Evolutionary conservation across 1,284 basidiomycete genomes (phyloP), one percentile per base, ranked within the genome.

Genomic region (Heterobasidion irregulare): DNA sequence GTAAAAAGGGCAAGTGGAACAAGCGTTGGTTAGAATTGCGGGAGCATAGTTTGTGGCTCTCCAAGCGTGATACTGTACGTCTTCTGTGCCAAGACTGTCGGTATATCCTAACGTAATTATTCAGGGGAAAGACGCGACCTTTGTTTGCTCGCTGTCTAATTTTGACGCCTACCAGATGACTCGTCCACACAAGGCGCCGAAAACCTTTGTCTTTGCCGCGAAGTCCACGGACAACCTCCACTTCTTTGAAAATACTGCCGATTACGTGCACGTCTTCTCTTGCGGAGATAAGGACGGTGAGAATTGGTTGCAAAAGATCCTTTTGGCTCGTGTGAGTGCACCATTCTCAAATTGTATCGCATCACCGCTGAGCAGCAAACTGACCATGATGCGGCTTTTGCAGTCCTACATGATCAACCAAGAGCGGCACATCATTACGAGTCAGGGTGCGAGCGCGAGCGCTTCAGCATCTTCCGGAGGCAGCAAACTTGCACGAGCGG

Each of bases 1-100:
- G 76, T 53, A 94, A 93, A 71, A 83, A 86, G 57, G 92, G 92
- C 44, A 95, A 95, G 70, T 97, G 94, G 94, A 84, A 76, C 57
- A 96, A 94, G 70, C 81, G 92, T 33, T 94, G 85, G 82, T 75
- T 96, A 63, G 83, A 88, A 64, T 78, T 95, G 33, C 79, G 87
- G 46, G 91, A 94, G 64, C 91, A 94, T 59, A 82, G 83, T 56
- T 68, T 96, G 50, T 95, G 85, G 78, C 66, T 94, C 36, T 86
- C 89, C 33, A 96, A 95, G 72, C 86, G 89, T 32, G 90, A 95
- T 56, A 87, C 83, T 67, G 91, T 92, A 63, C 57, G 78, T 70
- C 26, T 55, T 32, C 26, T 53, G 53, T 26, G 51, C 16, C 45
- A 16, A 32, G 49, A 55, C 52, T 58, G 46, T 34, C 36, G 34